phyloP scores from a whole-genome alignment of 345 rosid species.

The Tarenaya hassleriana region DNA sequence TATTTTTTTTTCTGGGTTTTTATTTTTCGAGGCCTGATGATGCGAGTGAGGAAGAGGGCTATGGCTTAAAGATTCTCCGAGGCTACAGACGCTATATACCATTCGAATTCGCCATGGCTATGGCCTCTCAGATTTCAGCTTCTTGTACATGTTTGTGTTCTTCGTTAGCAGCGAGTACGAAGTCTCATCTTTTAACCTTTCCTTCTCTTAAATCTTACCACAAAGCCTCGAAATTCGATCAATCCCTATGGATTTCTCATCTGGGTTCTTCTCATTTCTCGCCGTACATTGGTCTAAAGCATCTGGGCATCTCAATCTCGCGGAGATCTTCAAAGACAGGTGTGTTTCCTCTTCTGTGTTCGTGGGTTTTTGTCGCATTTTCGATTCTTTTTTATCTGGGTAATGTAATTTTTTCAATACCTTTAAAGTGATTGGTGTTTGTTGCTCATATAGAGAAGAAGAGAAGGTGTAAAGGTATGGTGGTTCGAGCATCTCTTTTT shows the following conservation, averaged over 20 bases:
- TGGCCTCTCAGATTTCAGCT: conserved; percentile 42
- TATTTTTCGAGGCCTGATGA: conserved; percentile 17
- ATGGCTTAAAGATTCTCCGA: conserved; percentile 21
- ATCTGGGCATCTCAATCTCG: conserved; percentile 48
- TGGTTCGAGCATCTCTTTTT: conserved; percentile 69
- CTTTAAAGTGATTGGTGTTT: conserved; percentile 17
- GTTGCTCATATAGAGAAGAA: conserved; percentile 43
- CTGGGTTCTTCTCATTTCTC: conserved; percentile 41
- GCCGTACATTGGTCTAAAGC: conserved; percentile 69
- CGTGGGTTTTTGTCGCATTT: too few species aligned
- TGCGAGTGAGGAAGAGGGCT: conserved; percentile 17
- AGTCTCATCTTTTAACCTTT: conserved; percentile 19
- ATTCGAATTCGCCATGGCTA: conserved; percentile 29
- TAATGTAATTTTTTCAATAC: neutral
- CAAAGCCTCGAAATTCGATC: conserved; percentile 30
- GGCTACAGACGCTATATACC: conserved; percentile 5
- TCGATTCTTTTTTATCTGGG: neutral
- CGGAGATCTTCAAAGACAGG: conserved; percentile 45
- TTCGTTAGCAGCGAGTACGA: conserved; percentile 30
- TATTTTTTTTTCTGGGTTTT: conserved; percentile 1
- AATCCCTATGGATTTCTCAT: conserved; percentile 31
- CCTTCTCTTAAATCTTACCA: conserved; percentile 27
- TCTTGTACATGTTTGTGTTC: conserved; percentile 24
- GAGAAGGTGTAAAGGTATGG: conserved; percentile 36
- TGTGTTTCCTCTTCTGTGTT: conserved; percentile 20